A percentile compares a stretch with the other conserved stretches of the same genome.
Evolutionary conservation across 1,284 basidiomycete species (phyloP).

Genomic region (Papiliotrema fonsecae): DNA sequence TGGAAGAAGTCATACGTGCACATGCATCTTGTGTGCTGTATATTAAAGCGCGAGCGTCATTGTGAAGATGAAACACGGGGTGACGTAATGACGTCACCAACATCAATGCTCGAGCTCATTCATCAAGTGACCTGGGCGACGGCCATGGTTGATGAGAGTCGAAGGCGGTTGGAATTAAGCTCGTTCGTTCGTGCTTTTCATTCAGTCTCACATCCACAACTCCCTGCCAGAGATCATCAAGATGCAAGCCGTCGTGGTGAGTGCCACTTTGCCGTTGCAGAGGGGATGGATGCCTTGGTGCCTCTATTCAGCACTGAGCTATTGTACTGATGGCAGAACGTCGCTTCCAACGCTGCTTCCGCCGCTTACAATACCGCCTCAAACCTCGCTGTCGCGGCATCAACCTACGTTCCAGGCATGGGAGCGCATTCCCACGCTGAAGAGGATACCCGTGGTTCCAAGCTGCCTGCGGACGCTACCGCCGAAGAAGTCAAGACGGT

Average conservation of each 20-base stretch:
- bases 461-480: slow-evolving; percentile 24
- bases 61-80: too few relatives aligned
- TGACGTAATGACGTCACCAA: background rate
- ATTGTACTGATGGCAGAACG: slow-evolving; percentile 2
- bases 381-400: slow-evolving; percentile 7
- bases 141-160: background rate
- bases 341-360: slow-evolving; percentile 7
- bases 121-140: background rate
- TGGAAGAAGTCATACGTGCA: too few relatives aligned
- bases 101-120: too few relatives aligned
- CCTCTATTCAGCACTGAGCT: background rate
- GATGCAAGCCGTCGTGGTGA: background rate
- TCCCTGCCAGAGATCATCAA: background rate
- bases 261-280: background rate
- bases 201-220: background rate
- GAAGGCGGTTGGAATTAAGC: background rate
- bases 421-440: slow-evolving; percentile 19
- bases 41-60: too few relatives aligned
- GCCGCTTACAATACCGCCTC: slow-evolving; percentile 11
- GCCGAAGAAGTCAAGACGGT: slow-evolving; percentile 18
- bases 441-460: slow-evolving; percentile 11
- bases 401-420: slow-evolving; percentile 9
- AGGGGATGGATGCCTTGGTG: background rate
- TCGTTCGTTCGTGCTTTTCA: background rate
- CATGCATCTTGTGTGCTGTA: too few relatives aligned